These are phyloP conservation scores for Tulasnella sp. DNA, from an alignment of 768 basidiomycete genomes.

Conservation along the genomic window DNA sequence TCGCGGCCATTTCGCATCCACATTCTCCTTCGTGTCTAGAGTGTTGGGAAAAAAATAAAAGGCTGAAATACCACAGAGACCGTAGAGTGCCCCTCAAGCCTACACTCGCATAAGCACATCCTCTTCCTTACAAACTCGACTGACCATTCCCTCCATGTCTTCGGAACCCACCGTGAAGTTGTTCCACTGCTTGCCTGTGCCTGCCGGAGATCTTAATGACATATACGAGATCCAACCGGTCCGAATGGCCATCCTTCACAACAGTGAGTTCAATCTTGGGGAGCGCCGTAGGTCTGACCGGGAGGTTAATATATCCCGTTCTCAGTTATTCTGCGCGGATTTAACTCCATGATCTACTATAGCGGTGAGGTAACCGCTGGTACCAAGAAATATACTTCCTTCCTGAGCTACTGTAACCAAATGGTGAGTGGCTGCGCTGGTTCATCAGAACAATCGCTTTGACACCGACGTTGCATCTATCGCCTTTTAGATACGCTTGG, in stretches of 20 bases:
- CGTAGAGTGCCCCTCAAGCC: neutral
- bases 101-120: neutral
- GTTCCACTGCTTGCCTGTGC: slow-evolving; percentile 15
- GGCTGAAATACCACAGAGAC: neutral
- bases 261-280: neutral
- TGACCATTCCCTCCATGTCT: neutral
- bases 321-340: slow-evolving; percentile 10
- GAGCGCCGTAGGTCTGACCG: neutral
- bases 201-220: slow-evolving; percentile 1
- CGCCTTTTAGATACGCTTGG: neutral
- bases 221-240: slow-evolving; percentile 12
- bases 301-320: neutral
- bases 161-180: neutral
- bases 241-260: slow-evolving; percentile 23
- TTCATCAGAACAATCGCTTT: neutral
- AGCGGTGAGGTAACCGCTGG: neutral
- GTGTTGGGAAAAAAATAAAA: neutral
- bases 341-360: slow-evolving; percentile 20
- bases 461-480: neutral
- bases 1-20: neutral
- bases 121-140: neutral
- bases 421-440: neutral
- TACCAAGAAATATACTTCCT: neutral
- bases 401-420: slow-evolving; percentile 16
- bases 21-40: neutral